Evolutionary conservation across 495 filamentous ascomycete species (phyloP), one percentile per base, ranked within the genome.

Genomic region (Parmelia sp.): DNA sequence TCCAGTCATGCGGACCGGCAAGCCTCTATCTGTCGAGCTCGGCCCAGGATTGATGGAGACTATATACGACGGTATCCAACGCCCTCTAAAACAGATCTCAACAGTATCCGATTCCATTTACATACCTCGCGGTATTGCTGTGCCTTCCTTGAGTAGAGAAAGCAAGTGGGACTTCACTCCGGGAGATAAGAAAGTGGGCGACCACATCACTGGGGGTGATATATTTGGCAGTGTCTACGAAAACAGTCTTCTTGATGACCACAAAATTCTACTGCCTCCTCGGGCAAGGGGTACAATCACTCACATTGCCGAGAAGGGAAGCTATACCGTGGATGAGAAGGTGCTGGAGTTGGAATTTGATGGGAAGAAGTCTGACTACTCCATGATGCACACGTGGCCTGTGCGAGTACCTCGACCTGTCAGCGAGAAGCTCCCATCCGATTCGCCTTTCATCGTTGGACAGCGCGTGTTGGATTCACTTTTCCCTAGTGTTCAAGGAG

Each of bases 301-400:
- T 42, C 84, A 83, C 58, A 91, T 99, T 70, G 86, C 91, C 14
- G 83, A 87, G 65, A 89, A 92, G 72, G 95, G 94, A 62, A 89
- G 84, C 77, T 97, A 97, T 75, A 97, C 91, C 1, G 90, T 99
- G 25, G 90, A 90, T 27, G 90, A 96, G 76, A 93, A 95, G 78
- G 86, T 99, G 66, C 79, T 99, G 70, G 95, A 97, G 77, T 80
- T 97, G 57, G 94, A 99, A 74, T 99, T 97, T 71, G 88, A 99
- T 69, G 94, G 95, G 66, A 90, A 91, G 78, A 96, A 92, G 84
- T 85, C 87, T 61, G 89, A 92, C 74, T 90, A 88, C 69, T 84
- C 83, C 71, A 97, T 99, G 94, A 96, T 97, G 93, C 94, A 99
- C 75, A 88, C 87, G 64, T 99, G 94, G 94, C 94, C 94, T n/a